phyloP scores from a whole-genome alignment of 805 yeast genomes.

The Soucietia sequanensis region DNA sequence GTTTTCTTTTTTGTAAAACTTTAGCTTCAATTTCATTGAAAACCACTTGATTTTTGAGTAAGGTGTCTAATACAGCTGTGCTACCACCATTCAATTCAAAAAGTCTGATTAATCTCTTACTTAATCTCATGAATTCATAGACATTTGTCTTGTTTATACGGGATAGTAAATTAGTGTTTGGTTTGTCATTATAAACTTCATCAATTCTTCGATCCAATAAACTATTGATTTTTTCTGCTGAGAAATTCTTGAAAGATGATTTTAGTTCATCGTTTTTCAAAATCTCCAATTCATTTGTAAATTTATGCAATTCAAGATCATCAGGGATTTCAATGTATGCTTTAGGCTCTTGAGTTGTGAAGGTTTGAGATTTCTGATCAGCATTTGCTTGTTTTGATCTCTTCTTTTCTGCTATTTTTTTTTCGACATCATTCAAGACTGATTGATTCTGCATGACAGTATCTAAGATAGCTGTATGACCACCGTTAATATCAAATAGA shows the following conservation, averaged over 20 bases:
- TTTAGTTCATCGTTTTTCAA: constrained; percentile 4
- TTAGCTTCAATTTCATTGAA: constrained; percentile 16
- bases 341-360: constrained; percentile 2
- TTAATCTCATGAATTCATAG: constrained; percentile 13
- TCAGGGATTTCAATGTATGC: constrained; percentile 20
- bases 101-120: constrained; percentile 19
- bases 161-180: constrained; percentile 10
- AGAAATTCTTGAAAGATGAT: constrained; percentile 4
- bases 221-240: constrained; percentile 12
- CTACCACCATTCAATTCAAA: constrained; percentile 57
- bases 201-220: constrained; percentile 14
- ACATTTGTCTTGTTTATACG: constrained; percentile 11
- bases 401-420: constrained; percentile 7
- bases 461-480: constrained; percentile 58
- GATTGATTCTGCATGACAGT: constrained; percentile 50
- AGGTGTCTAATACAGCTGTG: constrained; percentile 55
- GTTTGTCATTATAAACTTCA: constrained; percentile 11
- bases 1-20: constrained; percentile 6
- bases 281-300: constrained; percentile 7
- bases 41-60: constrained; percentile 47
- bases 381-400: too few relatives aligned
- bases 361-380: too few relatives aligned
- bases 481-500: constrained; percentile 52
- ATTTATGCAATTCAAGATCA: constrained; percentile 17
- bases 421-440: constrained; percentile 45